Percentiles rank a stretch among this genome's conserved stretches.
Conservation (phyloP, 768 basidiomycete genomes). For the Sutorius australiensis region DNA sequence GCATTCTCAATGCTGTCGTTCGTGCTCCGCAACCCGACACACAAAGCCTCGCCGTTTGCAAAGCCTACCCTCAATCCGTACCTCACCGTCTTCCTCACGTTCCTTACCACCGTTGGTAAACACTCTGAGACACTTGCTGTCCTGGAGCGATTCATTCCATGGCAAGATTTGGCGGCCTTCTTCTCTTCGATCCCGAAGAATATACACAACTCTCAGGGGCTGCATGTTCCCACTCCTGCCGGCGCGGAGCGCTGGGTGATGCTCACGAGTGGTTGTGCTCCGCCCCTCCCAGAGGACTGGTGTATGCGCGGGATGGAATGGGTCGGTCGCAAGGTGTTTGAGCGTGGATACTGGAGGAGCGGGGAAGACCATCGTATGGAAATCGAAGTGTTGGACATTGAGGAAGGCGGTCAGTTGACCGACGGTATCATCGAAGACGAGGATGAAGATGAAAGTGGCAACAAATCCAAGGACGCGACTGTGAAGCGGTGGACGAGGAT, state of each 20-base stretch:
- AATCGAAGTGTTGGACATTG: conserved; percentile 71
- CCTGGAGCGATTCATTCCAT: conserved; percentile 79
- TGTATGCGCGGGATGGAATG: conserved; percentile 94
- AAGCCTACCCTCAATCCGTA: conserved; percentile 75
- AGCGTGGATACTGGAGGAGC: conserved; percentile 92
- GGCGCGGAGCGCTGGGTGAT: conserved; percentile 58
- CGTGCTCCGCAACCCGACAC: conserved; percentile 60
- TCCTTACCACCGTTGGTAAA: conserved; percentile 74
- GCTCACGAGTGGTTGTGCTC: conserved; percentile 63
- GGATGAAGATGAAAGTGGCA: conserved; percentile 42
- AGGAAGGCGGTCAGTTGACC: conserved; percentile 51
- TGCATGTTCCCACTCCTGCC: conserved; percentile 29
- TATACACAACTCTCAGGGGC: conserved; percentile 45
- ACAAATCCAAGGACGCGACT: conserved; percentile 34
- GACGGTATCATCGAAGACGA: conserved; percentile 87
- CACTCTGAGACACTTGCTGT: conserved; percentile 56
- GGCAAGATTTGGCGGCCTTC: conserved; percentile 68
- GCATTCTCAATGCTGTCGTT: conserved; percentile 74
- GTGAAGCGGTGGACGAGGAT: conserved; percentile 72
- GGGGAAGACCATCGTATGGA: conserved; percentile 65
- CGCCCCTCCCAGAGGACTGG: conserved; percentile 91
- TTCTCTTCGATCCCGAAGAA: conserved; percentile 58
- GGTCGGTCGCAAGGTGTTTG: conserved; percentile 86
- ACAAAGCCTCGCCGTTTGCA: conserved; percentile 55
- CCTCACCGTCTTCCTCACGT: conserved; percentile 81